Base-by-base conservation (phyloP, 306 rosid genomes). In the Fragaria iinumae region DNA sequence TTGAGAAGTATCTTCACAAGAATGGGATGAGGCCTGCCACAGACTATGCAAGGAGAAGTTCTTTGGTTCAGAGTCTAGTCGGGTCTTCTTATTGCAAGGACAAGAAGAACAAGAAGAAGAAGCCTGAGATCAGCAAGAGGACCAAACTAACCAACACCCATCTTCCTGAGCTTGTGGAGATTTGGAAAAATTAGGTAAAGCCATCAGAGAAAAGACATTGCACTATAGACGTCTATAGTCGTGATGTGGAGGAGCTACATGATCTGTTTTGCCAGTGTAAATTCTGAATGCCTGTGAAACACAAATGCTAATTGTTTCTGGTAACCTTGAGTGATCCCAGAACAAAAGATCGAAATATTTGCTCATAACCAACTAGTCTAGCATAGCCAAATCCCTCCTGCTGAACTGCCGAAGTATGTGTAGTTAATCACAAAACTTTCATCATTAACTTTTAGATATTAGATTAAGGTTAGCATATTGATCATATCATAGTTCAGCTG, bases 21-120 rank as follows among this genome's bases (percentile, higher is more conserved):
- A 95, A 92, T 74, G 97, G 97, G 79, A 87, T 89, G 91, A 92
- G 87, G 76, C 99, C 97, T 32, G 97, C 97, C 38, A 92, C 97
- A 49, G 91, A 95, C 86, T 89, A 97, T 45, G 92, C 97, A 50
- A 80, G 87, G 93, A 90, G 98, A 82, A 90, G 92, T 72, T 92
- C 92, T 57, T 73, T 85, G 76, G 91, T 92, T 0, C 90, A 92
- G 83, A 86, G 88, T 82, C 87, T 89, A 69, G 95, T 93, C 81
- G 59, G 59, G 25, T 53, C 59, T 53, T 53, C 59, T 53, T 1
- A 68, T 86, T 50, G 87, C 43, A 90, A 94, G 86, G 67, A 87
- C 67, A 94, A 89, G 80, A 71, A 93, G 38, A 95, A 5, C 9
- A 39, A 92, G 99, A 87, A 89, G 87, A 89, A 92, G 96, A 90